Conservation (phyloP, 345 rosid species). For the Aquilaria yunnanensis region DNA sequence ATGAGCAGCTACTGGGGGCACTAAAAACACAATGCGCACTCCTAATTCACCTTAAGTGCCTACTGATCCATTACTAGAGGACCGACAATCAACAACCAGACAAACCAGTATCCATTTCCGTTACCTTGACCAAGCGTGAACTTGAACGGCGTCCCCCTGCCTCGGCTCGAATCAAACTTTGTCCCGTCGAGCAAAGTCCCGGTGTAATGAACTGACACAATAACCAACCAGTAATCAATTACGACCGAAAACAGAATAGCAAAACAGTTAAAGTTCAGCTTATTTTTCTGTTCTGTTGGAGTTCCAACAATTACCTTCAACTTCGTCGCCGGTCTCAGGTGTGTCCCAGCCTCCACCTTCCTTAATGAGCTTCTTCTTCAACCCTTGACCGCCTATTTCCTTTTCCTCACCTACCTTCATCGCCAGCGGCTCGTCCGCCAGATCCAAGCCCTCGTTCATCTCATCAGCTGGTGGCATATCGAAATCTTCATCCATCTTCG, state of each 20-base stretch:
- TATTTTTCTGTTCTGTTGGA: too few relatives aligned
- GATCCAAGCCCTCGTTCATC: conserved; percentile 49
- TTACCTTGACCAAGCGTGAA: conserved; percentile 95
- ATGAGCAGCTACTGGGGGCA: too few relatives aligned
- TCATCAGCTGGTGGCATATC: conserved; percentile 43
- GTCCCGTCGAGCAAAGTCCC: conserved; percentile 95
- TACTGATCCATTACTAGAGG: too few relatives aligned
- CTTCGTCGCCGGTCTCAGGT: conserved; percentile 74
- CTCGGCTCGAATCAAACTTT: conserved; percentile 88
- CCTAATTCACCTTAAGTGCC: too few relatives aligned
- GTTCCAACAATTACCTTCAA: conserved; percentile 44
- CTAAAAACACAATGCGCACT: too few relatives aligned
- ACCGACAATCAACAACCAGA: too few relatives aligned
- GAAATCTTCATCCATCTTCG: conserved; percentile 52
- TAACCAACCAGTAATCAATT: background rate
- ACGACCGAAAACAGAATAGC: background rate
- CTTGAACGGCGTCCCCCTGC: conserved; percentile 77
- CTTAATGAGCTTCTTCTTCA: conserved; percentile 83
- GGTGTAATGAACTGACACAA: conserved; percentile 48
- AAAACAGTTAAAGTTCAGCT: background rate
- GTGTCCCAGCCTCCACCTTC: conserved; percentile 70
- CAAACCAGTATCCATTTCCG: background rate
- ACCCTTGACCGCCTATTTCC: conserved; percentile 68
- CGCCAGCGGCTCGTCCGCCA: conserved; percentile 26
- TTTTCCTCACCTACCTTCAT: conserved; percentile 65